phyloP scores from a whole-genome alignment of 371 early-diverging fungal species.

The Haplosporangium sp. region DNA sequence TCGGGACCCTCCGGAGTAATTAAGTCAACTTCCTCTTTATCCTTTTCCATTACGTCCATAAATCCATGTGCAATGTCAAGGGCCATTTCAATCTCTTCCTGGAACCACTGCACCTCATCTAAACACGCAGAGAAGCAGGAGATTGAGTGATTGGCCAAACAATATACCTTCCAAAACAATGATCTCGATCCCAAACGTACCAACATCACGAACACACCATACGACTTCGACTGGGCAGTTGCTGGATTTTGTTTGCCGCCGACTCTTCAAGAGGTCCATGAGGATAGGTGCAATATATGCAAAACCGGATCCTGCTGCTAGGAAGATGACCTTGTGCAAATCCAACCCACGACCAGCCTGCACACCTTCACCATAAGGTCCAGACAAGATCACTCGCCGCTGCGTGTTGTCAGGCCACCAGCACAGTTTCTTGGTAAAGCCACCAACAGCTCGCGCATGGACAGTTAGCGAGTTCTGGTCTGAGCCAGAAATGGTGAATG shows the following conservation, averaged over 20 bases:
- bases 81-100: slow-evolving; percentile 57
- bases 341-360: slow-evolving; percentile 36
- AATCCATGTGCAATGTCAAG: slow-evolving; percentile 32
- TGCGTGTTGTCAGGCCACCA: slow-evolving; percentile 56
- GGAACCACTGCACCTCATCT: slow-evolving; percentile 65
- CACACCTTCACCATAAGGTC: slow-evolving; percentile 60
- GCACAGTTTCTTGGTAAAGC: slow-evolving; percentile 62
- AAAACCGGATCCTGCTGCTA: slow-evolving; percentile 66
- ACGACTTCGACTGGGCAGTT: slow-evolving; percentile 24
- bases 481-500: slow-evolving; percentile 66
- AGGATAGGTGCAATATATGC: slow-evolving; percentile 65
- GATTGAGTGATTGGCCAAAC: background rate
- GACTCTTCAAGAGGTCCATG: slow-evolving; percentile 55
- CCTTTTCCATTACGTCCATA: slow-evolving; percentile 18
- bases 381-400: slow-evolving; percentile 59
- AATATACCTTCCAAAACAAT: background rate
- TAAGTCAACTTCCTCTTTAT: slow-evolving; percentile 33
- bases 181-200: background rate
- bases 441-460: slow-evolving; percentile 63
- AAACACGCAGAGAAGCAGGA: slow-evolving; percentile 1
- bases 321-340: slow-evolving; percentile 54
- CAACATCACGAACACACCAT: slow-evolving; percentile 44
- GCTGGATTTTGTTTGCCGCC: slow-evolving; percentile 20
- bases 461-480: slow-evolving; percentile 51
- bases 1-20: slow-evolving; percentile 18